Evolutionary conservation across 306 rosid species (phyloP), one percentile per base, ranked within the genome.

Genomic region (Acacia melanoxylon): DNA sequence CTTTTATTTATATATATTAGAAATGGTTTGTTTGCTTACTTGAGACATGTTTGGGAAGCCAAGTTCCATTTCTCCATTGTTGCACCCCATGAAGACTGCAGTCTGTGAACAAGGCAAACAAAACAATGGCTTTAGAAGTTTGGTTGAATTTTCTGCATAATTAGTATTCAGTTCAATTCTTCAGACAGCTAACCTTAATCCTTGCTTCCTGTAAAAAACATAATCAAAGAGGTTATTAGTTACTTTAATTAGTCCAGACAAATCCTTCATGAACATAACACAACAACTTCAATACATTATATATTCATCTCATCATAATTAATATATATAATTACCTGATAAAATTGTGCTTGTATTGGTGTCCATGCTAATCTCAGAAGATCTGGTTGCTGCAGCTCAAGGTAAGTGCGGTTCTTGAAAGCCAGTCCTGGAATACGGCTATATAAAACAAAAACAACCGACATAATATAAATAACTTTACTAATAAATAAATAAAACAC

Each of bases 41-140:
- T 87, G 93, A 72, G 98, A 85, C 86, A 83, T 90, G 48, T 83
- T 84, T 62, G 93, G 80, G 78, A 91, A 87, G 19, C 99, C 99
- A 48, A 95, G 85, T 85, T 95, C 99, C 83, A 95, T 90, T 89
- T 95, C 99, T 48, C 99, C 98, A 68, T 74, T 84, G 79, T 83
- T 91, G 86, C 97, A 91, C 56, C 92, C 98, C 93, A 95, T 93
- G 92, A 93, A 95, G 78, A 91, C 84, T 44, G 92, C 75, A 44
- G 58, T 71, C 75, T 71, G 74, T 41, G 19, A 71, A 71, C 58
- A 71, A 71, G 14, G 58, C 35, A 71, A 71, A 16, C 37, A 71
- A 24, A 71, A 44, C 20, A 71, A 71, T 51, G 75, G 58, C 37
- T 42, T 69, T 45, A 71, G 37, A 48, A 71, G 58, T 20, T 22